Evolutionary conservation across 2,329 filamentous ascomycete genomes (phyloP).

Genomic region (Fusarium begoniae): DNA sequence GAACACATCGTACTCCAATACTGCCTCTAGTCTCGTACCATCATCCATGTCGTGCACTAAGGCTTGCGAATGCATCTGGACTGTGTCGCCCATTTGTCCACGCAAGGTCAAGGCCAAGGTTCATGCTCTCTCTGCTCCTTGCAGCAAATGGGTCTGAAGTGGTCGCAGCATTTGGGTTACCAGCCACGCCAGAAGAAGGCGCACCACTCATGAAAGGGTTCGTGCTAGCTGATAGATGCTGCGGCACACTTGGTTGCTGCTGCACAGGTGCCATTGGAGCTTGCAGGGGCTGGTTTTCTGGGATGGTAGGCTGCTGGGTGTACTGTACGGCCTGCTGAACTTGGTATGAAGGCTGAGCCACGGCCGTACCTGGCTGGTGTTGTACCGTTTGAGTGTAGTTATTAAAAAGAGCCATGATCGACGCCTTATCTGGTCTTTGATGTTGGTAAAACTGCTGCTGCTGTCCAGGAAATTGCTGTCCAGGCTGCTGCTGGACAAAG

Average conservation of each 20-base stretch:
- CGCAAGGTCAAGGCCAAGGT: conserved; percentile 69
- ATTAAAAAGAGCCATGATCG: conserved; percentile 79
- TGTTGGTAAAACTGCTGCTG: conserved; percentile 52
- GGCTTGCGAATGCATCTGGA: conserved; percentile 80
- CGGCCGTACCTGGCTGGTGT: conserved; percentile 46
- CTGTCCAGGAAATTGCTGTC: conserved; percentile 22
- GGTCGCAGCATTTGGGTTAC: conserved; percentile 31
- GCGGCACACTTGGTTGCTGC: conserved; percentile 45
- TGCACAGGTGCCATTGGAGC: conserved; percentile 37
- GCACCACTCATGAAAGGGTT: conserved; percentile 65
- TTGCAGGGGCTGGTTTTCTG: conserved; percentile 42
- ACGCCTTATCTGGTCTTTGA: conserved; percentile 71
- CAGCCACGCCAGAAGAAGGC: conserved; percentile 34
- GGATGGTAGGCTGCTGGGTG: conserved; percentile 41
- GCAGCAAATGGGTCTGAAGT: conserved; percentile 56
- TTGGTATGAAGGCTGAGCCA: conserved; percentile 34
- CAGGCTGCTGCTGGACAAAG: conserved; percentile 41
- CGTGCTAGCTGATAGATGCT: conserved; percentile 54
- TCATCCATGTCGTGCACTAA: conserved; percentile 69
- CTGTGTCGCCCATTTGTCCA: conserved; percentile 78
- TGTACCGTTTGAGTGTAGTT: conserved; percentile 66
- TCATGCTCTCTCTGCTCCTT: conserved; percentile 75
- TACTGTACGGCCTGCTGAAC: conserved; percentile 23
- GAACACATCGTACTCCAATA: conserved; percentile 24
- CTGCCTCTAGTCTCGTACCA: conserved; percentile 36